Percentiles rank a stretch among this genome's conserved stretches.
Evolutionary conservation across 2,329 filamentous ascomycete species (phyloP).

Genomic region (Penicillium corylophilum): DNA sequence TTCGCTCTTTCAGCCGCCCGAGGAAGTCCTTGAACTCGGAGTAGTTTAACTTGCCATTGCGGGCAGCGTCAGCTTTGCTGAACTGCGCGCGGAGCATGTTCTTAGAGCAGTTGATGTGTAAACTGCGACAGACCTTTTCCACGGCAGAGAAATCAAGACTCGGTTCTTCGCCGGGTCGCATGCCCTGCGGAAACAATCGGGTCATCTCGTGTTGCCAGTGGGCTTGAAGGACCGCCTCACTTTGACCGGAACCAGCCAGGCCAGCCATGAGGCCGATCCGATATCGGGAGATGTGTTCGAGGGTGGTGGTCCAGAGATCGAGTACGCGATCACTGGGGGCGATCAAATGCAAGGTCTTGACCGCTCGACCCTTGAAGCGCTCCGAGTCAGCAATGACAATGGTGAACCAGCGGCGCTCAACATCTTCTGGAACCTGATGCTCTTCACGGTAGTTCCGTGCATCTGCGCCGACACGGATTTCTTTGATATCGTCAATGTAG

Average conservation of each 20-base stretch:
- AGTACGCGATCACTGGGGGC: conserved; percentile 72
- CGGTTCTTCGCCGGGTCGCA: conserved; percentile 58
- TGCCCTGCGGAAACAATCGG: conserved; percentile 56
- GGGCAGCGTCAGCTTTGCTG: conserved; percentile 64
- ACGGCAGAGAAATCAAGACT: conserved; percentile 75
- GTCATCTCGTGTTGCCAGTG: conserved; percentile 88
- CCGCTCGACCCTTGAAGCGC: conserved; percentile 66
- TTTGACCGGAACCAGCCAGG: conserved; percentile 71
- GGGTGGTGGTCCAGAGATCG: conserved; percentile 75
- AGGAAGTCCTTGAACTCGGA: conserved; percentile 82
- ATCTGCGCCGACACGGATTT: conserved; percentile 79
- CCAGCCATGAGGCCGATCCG: conserved; percentile 89
- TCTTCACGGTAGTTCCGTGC: conserved; percentile 88
- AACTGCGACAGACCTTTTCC: conserved; percentile 77
- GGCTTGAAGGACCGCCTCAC: conserved; percentile 74
- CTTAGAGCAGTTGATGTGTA: conserved; percentile 88
- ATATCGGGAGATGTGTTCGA: conserved; percentile 81
- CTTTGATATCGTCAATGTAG: conserved; percentile 92
- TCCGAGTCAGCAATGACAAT: conserved; percentile 82
- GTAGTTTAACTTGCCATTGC: conserved; percentile 69
- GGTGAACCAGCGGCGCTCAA: conserved; percentile 78
- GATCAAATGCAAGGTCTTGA: conserved; percentile 84
- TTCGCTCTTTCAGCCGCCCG: conserved; percentile 74
- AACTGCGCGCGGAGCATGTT: conserved; percentile 74
- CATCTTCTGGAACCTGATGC: conserved; percentile 65